These are phyloP conservation scores for Quercus wislizeni DNA, from an alignment of 306 rosid genomes.

Conservation along the genomic window DNA sequence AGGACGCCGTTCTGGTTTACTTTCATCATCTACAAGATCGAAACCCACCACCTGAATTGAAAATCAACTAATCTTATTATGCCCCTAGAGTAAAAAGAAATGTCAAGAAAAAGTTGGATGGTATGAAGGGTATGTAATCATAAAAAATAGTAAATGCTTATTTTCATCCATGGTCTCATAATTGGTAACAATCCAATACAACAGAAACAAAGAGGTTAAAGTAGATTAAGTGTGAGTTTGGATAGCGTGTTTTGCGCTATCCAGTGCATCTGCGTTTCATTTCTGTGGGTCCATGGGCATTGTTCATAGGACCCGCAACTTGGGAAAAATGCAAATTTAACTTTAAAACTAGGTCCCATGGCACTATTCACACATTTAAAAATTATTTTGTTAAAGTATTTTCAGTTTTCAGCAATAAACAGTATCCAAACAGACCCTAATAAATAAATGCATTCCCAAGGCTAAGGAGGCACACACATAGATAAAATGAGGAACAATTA, in stretches of 20 bases:
- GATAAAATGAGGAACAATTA: not conserved
- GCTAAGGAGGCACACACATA: not conserved
- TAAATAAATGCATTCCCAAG: not conserved
- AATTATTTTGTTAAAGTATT: too few species aligned
- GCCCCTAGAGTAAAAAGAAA: not conserved
- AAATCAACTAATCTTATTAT: constrained; percentile 7
- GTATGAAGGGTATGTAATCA: not conserved
- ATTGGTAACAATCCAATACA: not conserved
- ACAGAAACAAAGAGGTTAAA: not conserved
- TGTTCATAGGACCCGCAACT: too few species aligned
- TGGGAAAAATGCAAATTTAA: too few species aligned
- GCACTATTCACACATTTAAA: too few species aligned
- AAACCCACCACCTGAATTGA: constrained; percentile 74
- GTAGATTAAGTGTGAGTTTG: not conserved
- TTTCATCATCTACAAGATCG: constrained; percentile 86
- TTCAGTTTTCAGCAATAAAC: too few species aligned
- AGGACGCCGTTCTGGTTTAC: constrained; percentile 91
- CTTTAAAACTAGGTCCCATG: too few species aligned
- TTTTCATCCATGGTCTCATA: not conserved
- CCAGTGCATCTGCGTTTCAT: too few species aligned
- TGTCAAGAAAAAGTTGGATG: not conserved
- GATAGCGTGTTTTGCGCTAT: too few species aligned
- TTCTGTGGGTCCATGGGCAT: too few species aligned
- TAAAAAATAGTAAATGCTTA: not conserved
- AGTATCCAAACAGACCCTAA: not conserved